Evolutionary conservation across 257 asterid species (phyloP), one percentile per base, ranked within the genome.

Genomic region (Hygrophila difformis): DNA sequence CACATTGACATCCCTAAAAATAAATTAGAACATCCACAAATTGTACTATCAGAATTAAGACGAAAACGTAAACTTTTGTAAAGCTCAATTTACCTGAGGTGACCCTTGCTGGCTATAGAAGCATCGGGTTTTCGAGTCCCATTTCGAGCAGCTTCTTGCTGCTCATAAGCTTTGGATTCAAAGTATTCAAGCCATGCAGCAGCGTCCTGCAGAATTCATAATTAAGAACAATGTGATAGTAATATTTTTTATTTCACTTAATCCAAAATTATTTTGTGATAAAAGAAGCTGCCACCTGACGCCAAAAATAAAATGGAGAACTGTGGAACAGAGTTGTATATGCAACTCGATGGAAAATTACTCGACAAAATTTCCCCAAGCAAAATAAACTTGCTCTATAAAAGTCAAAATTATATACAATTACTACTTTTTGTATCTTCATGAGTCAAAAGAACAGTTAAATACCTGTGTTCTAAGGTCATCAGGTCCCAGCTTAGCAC

Each of bases 141-240:
- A 61, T 81, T 81, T 63, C 92, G 78, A 67, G 85, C 87, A 67
- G 96, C 94, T 76, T 85, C 94, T 72, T 85, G 96, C 72, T 81
- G 96, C 67, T 85, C 96, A 59, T 81, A 72, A 63, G 96, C 92
- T 75, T 85, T 85, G 39, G 96, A 85, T 64, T 85, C 96, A 49
- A 85, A 85, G 69, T 85, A 85, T 68, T 85, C 96, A 29, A 85
- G 93, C 96, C 95, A 85, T 19, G 95, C 95, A 60, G 96, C 96
- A 26, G 96, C 96, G 68, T 85, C 96, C 96, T 78, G 81, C 57
- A 66, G 55, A 53, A 59, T 57, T 42, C 11, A 37, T 49, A 39
- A 49, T 28, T 18, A 34, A 33, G 18, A 18, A 26, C 41, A 60
- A 53, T 12, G 26, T 40, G 24, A 39, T 14, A 28, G 45, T 31